phyloP scores from a whole-genome alignment of 352 stramenopile genomes.

The Globisporangium canariense region DNA sequence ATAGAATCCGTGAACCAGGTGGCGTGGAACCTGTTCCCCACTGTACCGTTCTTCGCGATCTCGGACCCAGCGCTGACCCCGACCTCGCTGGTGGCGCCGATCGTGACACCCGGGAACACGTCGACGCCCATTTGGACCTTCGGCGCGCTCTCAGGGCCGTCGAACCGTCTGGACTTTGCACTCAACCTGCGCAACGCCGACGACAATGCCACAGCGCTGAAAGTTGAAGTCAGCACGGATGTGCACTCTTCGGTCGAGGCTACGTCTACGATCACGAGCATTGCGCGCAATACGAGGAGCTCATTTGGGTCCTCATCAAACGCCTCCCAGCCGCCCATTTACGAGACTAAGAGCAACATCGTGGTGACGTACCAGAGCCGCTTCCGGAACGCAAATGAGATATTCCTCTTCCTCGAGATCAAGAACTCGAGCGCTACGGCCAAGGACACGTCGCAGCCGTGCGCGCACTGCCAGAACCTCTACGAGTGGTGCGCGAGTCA shows the following conservation, averaged over 20 bases:
- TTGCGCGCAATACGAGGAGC: constrained; percentile 24
- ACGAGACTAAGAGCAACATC: constrained; percentile 36
- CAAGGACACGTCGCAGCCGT: constrained; percentile 43
- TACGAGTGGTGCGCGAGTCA: constrained; percentile 46
- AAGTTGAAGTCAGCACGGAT: constrained; percentile 43
- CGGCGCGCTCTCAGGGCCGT: constrained; percentile 16
- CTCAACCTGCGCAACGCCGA: constrained; percentile 40
- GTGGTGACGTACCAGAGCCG: constrained; percentile 42
- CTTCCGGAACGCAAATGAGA: constrained; percentile 27
- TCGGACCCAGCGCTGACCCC: constrained; percentile 18
- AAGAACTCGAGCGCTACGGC: constrained; percentile 25
- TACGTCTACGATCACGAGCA: constrained; percentile 53
- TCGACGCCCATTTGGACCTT: constrained; percentile 44
- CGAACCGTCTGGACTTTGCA: constrained; percentile 36
- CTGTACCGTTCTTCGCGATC: constrained; percentile 24
- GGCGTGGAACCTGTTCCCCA: constrained; percentile 42
- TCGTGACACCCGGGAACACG: constrained; percentile 25
- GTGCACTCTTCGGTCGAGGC: constrained; percentile 37
- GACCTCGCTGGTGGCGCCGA: constrained; percentile 19
- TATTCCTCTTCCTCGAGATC: constrained; percentile 45
- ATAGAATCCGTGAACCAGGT: constrained; percentile 41
- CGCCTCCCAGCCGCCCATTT: constrained; percentile 15
- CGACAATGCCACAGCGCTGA: constrained; percentile 46
- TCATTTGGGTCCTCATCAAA: not conserved
- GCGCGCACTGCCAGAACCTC: constrained; percentile 50